Base-by-base conservation (phyloP, 805 yeast genomes). In the Danielozyma ontarioensis region DNA sequence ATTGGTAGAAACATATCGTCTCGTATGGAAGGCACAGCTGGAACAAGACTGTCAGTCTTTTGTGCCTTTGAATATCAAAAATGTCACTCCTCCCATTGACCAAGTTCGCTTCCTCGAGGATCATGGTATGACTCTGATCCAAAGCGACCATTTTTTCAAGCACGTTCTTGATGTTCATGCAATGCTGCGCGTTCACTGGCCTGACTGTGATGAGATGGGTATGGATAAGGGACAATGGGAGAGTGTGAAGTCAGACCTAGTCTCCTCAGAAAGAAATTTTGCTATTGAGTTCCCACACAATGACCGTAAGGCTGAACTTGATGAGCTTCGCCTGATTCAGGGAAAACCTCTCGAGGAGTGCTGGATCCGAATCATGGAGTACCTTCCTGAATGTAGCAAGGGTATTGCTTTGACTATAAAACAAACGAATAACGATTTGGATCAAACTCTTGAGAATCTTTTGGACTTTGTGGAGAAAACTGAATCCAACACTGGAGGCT, bases 1-100 rank as follows among this genome's bases (percentile, higher is more conserved):
- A 1, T 57, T 77, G 3, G 57, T 74, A 29, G 72, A 71, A 17
- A 58, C 78, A 27, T 50, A 73, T 19, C 66, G 64, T 30, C 60
- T 66, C 30, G 57, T 70, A 1, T 73, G 60, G 41, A 53, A 54
- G 7, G 48, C 55, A 1, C 51, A 53, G n/a, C 57, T 64, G 4
- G 70, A 66, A 27, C 15, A 25, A 41, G 27, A 70, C 68, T 17
- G 42, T 53, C 25, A 44, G 62, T 26, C 65, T 48, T 49, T 68
- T 61, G 26, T 59, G 59, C 59, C 55, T 28, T 36, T 62, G 46
- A 39, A 58, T 25, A 13, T 24, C 17, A 13, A 56, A 31, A 58
- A 64, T 17, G 74, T 70, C 2, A 50, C 63, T 5, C 72, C 74
- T 15, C 67, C 32, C 1, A 34, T 62, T 29, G 15, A 25, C 17